These are phyloP conservation scores for Noccaea caerulescens DNA, from an alignment of 345 rosid species.

Conservation along the genomic window DNA sequence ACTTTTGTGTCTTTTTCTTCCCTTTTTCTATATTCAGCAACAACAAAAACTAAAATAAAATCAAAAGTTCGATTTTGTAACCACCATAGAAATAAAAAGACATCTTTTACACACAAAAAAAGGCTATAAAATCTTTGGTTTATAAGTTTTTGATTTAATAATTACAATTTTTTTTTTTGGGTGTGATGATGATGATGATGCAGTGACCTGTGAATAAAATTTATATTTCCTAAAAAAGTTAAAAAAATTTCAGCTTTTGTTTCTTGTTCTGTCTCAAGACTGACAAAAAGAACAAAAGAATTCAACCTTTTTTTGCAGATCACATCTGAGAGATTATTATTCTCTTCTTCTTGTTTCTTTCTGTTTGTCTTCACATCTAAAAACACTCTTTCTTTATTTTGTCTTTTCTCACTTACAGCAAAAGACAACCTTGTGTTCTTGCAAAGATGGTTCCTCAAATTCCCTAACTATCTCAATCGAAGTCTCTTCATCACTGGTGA, in stretches of 20 bases:
- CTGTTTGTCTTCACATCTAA: conserved; percentile 35
- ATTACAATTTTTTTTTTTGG: conserved; percentile 1
- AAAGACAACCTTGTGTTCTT: conserved; percentile 91
- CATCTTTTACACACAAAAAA: conserved; percentile 12
- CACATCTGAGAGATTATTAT: conserved; percentile 45
- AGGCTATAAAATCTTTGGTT: background rate
- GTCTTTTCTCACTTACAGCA: conserved; percentile 57
- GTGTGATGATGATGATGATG: conserved; percentile 29
- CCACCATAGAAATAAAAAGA: conserved; percentile 17
- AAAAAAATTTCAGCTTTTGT: conserved; percentile 38
- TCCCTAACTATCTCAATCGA: conserved; percentile 89
- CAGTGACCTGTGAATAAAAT: conserved; percentile 32
- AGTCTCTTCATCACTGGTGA: conserved; percentile 91
- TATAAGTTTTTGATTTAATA: background rate
- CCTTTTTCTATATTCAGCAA: conserved; percentile 17
- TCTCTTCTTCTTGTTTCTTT: conserved; percentile 39
- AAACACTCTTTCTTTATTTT: conserved; percentile 32
- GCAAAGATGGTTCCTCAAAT: conserved; percentile 82
- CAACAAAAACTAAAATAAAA: background rate
- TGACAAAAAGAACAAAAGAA: conserved; percentile 47
- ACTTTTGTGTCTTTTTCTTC: conserved; percentile 23
- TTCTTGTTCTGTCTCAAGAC: conserved; percentile 31
- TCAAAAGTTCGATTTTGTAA: conserved; percentile 28
- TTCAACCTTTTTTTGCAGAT: conserved; percentile 40
- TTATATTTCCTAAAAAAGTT: background rate